phyloP scores from a whole-genome alignment of 345 rosid species.

The Erucastrum elatum region DNA sequence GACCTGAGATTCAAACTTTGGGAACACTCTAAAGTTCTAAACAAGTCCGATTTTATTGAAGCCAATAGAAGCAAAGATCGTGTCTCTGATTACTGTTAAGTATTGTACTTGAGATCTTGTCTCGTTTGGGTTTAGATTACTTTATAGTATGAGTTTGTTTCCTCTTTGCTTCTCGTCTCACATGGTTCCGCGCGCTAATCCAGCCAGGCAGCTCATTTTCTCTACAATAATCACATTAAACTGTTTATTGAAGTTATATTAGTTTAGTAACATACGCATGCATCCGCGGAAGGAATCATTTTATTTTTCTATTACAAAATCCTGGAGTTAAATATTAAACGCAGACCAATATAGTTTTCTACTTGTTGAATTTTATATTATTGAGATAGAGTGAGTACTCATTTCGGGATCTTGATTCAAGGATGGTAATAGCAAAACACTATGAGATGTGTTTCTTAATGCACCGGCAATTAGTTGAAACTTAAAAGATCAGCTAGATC shows the following conservation, averaged over 20 bases:
- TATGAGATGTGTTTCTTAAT: constrained; percentile 37
- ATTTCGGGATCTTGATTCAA: constrained; percentile 36
- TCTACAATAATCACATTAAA: constrained; percentile 16
- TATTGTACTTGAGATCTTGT: constrained; percentile 32
- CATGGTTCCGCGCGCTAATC: constrained; percentile 39
- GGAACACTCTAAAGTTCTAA: constrained; percentile 19
- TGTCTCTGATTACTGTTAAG: constrained; percentile 28
- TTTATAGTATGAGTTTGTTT: constrained; percentile 15
- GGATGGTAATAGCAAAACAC: constrained; percentile 25
- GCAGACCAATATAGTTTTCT: constrained; percentile 10
- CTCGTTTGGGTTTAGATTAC: constrained; percentile 8
- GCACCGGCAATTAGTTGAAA: constrained; percentile 34
- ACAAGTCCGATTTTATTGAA: background rate
- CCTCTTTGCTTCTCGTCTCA: constrained; percentile 34
- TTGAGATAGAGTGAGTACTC: background rate
- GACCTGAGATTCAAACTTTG: constrained; percentile 38
- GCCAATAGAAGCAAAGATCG: constrained; percentile 20
- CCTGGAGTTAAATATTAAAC: constrained; percentile 16
- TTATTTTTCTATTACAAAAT: constrained; percentile 21
- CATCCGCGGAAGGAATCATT: constrained; percentile 38
- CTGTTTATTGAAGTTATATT: background rate
- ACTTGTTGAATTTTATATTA: constrained; percentile 8
- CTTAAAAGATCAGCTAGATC: constrained; percentile 29
- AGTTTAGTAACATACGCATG: constrained; percentile 40
- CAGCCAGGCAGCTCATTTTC: constrained; percentile 27